These are phyloP conservation scores for Sclerotinia minor DNA, from an alignment of 2,329 filamentous ascomycete species.

Conservation along the genomic window DNA sequence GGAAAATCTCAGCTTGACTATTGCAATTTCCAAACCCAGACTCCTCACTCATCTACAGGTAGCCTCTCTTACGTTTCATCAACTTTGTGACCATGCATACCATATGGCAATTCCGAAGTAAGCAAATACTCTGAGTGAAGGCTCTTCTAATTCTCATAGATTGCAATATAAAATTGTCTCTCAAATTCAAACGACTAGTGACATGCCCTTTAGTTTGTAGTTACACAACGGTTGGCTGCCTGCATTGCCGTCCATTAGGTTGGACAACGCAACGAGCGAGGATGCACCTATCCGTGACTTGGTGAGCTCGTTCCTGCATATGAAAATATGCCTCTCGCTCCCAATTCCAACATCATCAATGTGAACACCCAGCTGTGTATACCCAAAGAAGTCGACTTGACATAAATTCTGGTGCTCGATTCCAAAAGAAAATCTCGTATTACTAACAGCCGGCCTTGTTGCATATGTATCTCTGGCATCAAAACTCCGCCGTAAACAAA, in stretches of 20 bases:
- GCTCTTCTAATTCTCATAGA: background rate
- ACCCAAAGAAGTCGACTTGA: background rate
- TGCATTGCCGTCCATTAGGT: slow-evolving; percentile 15
- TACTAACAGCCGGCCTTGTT: slow-evolving; percentile 3
- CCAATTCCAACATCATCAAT: background rate
- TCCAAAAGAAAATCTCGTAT: background rate
- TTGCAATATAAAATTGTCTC: slow-evolving; percentile 18
- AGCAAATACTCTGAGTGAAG: background rate
- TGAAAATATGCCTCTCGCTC: background rate
- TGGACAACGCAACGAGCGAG: slow-evolving; percentile 15
- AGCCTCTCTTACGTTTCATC: slow-evolving; percentile 10
- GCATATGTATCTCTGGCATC: background rate
- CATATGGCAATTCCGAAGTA: background rate
- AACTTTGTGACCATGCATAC: background rate
- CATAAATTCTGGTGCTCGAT: background rate
- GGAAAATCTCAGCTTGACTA: background rate
- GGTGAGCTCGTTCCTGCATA: slow-evolving; percentile 21
- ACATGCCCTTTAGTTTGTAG: background rate
- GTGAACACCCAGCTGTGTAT: background rate
- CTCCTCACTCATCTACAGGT: background rate
- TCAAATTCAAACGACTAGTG: background rate
- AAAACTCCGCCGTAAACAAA: background rate
- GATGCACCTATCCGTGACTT: slow-evolving; percentile 13
- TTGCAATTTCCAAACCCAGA: background rate
- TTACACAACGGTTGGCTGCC: slow-evolving; percentile 11